Evolutionary conservation across 176 grass and related monocot species (phyloP), one percentile per base, ranked within the genome.

Genomic region (Raddia distichophylla): DNA sequence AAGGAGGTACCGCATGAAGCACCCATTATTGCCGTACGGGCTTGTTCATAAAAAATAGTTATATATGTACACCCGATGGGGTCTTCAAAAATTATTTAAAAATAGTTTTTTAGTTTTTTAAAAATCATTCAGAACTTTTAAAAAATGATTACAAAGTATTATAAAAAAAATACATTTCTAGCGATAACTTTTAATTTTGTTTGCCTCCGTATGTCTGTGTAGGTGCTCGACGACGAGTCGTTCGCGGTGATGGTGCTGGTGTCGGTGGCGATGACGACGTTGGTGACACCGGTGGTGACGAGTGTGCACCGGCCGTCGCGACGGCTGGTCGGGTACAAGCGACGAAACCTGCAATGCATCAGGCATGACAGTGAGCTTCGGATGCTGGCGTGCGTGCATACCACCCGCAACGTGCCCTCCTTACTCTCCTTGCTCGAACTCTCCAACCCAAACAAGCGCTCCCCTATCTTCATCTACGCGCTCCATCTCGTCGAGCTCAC

Each of bases 401-500:
- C 55, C 69, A 82, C 92, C 2, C 90, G 95, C 37, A 93, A 98
- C 82, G 92, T 94, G 64, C 88, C 92, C 50, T 93, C 95, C 77
- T 52, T 98, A 77, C 78, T 98, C 61, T 86, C 89, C 55, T 88
- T 94, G 69, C 87, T 98, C 6, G 86, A 92, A 2, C 69, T 98
- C 33, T 84, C 88, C 0, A 93, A 91, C 78, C 95, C 90, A 0
- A 89, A 10, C 81, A 98, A 94, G 88, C 92, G 95, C 43, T 85
- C 90, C 47, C 92, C 92, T 4, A 98, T 98, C 73, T 98, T 94
- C 63, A 86, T 92, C 77, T 94, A 94, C 78, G 95, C 88, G 19
- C 88, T 98, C 76, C 95, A 98, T 81, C 95, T 98, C 48, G 84
- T 98, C 22, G 92, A 98, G 86, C 95, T 98, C 86, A 94, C 95